Evolutionary conservation across 78 protist genomes (phyloP).

Genomic region (Polysphondylium violaceum): DNA sequence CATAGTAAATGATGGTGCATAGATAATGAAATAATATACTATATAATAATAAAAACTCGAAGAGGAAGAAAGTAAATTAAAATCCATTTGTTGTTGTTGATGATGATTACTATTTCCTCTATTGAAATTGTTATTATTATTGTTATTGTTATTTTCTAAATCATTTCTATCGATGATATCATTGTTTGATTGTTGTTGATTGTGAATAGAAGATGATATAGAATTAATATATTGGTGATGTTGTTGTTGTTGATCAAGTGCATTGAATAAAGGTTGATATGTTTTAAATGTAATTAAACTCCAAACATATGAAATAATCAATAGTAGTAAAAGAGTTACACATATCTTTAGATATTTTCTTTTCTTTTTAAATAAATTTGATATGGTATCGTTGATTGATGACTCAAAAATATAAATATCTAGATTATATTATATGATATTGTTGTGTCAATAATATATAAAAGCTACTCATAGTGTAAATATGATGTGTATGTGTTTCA

Average conservation of each 20-base stretch:
- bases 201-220: background rate
- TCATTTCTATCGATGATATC: background rate
- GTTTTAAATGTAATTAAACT: background rate
- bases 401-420: slow-evolving; percentile 21
- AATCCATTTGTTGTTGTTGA: background rate
- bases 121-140: background rate
- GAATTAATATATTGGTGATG: background rate
- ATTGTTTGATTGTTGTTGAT: background rate
- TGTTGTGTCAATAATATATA: too few species aligned
- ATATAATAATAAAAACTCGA: background rate
- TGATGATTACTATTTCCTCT: background rate
- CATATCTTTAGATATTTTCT: background rate
- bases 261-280: background rate
- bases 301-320: slow-evolving; percentile 11
- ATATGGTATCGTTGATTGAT: slow-evolving; percentile 1
- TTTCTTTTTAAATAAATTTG: slow-evolving; percentile 15
- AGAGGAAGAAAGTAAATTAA: background rate
- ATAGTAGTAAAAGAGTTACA: background rate
- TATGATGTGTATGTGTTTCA: background rate
- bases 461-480: too few species aligned
- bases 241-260: background rate
- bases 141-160: background rate
- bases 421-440: too few species aligned
- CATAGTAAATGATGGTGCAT: slow-evolving; percentile 5
- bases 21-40: slow-evolving; percentile 6